Percentiles rank a stretch among this genome's conserved stretches.
phyloP scores from a whole-genome alignment of 768 basidiomycete species.

The Paxillus rubicundulus region DNA sequence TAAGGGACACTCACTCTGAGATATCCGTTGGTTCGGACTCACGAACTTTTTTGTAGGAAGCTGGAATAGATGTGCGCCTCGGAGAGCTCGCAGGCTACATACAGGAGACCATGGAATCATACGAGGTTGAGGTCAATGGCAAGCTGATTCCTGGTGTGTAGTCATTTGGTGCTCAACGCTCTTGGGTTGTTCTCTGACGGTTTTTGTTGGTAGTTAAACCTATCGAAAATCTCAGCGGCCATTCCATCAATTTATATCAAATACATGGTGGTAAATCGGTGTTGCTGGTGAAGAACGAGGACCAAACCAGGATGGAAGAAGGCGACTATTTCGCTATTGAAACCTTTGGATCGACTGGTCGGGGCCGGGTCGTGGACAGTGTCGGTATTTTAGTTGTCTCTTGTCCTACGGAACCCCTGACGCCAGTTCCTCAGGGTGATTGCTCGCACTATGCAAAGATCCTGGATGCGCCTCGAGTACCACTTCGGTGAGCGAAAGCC shows the following conservation, averaged over 20 bases:
- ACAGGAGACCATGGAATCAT: conserved; percentile 99
- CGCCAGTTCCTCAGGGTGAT: conserved; percentile 59
- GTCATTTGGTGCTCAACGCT: neutral
- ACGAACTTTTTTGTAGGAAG: conserved; percentile 55
- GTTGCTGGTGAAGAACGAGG: conserved; percentile 82
- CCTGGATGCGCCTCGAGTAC: conserved; percentile 65
- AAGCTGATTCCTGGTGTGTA: conserved; percentile 73
- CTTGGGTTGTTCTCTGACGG: neutral
- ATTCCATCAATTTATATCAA: conserved; percentile 85
- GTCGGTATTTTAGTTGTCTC: conserved; percentile 38
- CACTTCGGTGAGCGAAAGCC: conserved; percentile 57
- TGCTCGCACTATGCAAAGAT: conserved; percentile 90
- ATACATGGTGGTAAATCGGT: conserved; percentile 96
- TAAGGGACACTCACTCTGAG: conserved; percentile 31
- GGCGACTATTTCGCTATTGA: conserved; percentile 99
- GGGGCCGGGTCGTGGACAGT: conserved; percentile 81
- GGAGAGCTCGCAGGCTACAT: conserved; percentile 90
- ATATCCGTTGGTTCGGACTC: neutral
- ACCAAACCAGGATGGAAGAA: conserved; percentile 97
- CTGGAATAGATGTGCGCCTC: conserved; percentile 92
- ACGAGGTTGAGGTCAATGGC: conserved; percentile 91
- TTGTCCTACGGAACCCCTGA: neutral
- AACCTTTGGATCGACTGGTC: conserved; percentile 97
- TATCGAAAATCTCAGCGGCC: conserved; percentile 92
- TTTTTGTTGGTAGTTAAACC: conserved; percentile 66